Base-by-base conservation (phyloP, 306 rosid genomes). In the Prunus padus region DNA sequence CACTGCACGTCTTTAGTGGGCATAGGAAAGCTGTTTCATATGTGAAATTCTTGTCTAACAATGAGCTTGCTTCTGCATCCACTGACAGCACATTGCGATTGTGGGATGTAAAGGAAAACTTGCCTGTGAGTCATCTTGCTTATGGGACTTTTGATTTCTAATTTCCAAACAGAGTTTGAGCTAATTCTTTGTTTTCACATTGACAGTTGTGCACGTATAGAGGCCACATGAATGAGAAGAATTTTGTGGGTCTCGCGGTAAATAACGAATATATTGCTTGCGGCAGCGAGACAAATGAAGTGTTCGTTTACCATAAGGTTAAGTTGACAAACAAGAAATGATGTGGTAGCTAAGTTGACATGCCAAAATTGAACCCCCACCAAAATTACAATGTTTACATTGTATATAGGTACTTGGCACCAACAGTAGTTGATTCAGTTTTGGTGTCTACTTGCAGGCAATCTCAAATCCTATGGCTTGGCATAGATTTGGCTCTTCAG, bases 231-330 rank as follows among this genome's bases (percentile, higher is more conserved):
- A 95, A 95, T 47, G 99, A 92, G 88, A 92, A 90, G 83, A 95
- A 95, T 62, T 95, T 95, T 69, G 97, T 95, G 28, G 99, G 99
- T 25, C 93, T 95, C 18, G 77, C 97, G 0, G 99, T 86, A 37
- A 89, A 80, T 55, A 89, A 87, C 18, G 97, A 92, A 65, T 90
- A 89, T 82, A 84, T 95, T 78, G 92, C 97, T 61, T 95, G 99
- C 51, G 97, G 99, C 76, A 95, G 99, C 65, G 99, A 95, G 86
- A 85, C 97, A 71, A 92, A 95, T 37, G 97, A 95, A 84, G 93
- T 92, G 50, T 92, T 84, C 76, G 96, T 92, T 54, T 95, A 95
- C 87, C 99, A 95, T 67, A 95, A 95, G 97, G 99, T 95, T 63
- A 76, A 83, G 65, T 37, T 37, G 42, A 37, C 42, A 61, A 76